A percentile compares a stretch with the other conserved stretches of the same genome.
phyloP scores from a whole-genome alignment of 1,284 basidiomycete genomes.

The Irpex sp. region DNA sequence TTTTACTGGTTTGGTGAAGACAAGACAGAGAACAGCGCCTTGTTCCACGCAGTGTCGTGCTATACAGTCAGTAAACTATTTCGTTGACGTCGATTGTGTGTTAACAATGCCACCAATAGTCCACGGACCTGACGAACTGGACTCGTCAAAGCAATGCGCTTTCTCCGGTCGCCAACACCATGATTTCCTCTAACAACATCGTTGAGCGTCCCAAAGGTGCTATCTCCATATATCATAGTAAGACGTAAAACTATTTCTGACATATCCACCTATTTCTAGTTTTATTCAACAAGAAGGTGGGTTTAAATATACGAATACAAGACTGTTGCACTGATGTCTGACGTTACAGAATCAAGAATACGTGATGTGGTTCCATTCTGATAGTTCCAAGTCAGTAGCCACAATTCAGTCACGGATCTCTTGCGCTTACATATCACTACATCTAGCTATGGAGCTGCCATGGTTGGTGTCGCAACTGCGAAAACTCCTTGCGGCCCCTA shows the following conservation, averaged over 20 bases:
- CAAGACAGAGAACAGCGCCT: constrained; percentile 51
- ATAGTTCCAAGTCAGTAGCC: constrained; percentile 49
- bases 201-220: constrained; percentile 63
- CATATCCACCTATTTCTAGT: constrained; percentile 30
- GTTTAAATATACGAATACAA: neutral
- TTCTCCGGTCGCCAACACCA: constrained; percentile 47
- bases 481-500: constrained; percentile 60
- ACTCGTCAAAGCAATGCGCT: constrained; percentile 56
- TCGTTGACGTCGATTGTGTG: neutral
- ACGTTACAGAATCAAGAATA: constrained; percentile 50
- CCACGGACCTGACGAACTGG: constrained; percentile 53
- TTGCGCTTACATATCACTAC: constrained; percentile 1
- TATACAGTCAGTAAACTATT: constrained; percentile 37
- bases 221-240: constrained; percentile 2
- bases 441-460: constrained; percentile 55
- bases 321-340: neutral
- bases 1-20: constrained; percentile 69
- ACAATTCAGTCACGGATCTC: neutral
- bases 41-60: constrained; percentile 60
- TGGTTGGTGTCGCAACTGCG: constrained; percentile 60
- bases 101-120: constrained; percentile 28
- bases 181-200: constrained; percentile 56
- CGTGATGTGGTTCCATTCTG: constrained; percentile 73
- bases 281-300: constrained; percentile 49
- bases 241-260: neutral